These are phyloP conservation scores for Citrus australasica DNA, from an alignment of 345 rosid species.

Conservation along the genomic window DNA sequence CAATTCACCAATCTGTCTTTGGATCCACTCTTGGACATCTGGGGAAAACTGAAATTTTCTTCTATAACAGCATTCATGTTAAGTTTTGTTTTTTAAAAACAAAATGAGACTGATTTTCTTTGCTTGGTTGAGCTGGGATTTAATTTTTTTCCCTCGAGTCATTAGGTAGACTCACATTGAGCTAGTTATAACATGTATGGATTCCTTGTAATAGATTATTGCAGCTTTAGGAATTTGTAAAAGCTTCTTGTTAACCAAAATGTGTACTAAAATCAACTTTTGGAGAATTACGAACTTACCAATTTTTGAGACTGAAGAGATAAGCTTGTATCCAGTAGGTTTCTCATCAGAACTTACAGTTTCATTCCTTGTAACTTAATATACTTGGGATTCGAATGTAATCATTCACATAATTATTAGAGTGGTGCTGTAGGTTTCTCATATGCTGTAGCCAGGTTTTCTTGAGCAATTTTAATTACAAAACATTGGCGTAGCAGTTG, in stretches of 20 bases:
- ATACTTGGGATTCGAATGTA: background rate
- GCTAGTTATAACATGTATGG: background rate
- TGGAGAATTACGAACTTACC: slow-evolving; percentile 8
- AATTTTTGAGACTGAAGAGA: background rate
- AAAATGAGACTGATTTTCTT: background rate
- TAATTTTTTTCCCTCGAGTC: too few relatives aligned
- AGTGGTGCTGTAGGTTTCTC: background rate
- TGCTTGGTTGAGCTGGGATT: background rate
- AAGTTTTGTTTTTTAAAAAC: background rate
- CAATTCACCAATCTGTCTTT: background rate
- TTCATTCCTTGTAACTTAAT: background rate
- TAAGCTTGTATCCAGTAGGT: background rate
- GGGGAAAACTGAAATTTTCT: background rate
- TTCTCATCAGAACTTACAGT: background rate
- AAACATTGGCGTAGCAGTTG: background rate
- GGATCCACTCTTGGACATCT: slow-evolving; percentile 5
- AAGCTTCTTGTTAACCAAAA: background rate
- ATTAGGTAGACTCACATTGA: background rate
- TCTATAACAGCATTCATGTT: background rate
- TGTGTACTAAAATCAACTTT: background rate
- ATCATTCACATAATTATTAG: background rate
- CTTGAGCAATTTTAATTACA: background rate
- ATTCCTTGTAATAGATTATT: background rate
- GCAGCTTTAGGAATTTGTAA: background rate
- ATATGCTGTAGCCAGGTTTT: background rate